Base-by-base conservation (phyloP, 2,329 filamentous ascomycete genomes). In the Colletotrichum gloeosporioides region DNA sequence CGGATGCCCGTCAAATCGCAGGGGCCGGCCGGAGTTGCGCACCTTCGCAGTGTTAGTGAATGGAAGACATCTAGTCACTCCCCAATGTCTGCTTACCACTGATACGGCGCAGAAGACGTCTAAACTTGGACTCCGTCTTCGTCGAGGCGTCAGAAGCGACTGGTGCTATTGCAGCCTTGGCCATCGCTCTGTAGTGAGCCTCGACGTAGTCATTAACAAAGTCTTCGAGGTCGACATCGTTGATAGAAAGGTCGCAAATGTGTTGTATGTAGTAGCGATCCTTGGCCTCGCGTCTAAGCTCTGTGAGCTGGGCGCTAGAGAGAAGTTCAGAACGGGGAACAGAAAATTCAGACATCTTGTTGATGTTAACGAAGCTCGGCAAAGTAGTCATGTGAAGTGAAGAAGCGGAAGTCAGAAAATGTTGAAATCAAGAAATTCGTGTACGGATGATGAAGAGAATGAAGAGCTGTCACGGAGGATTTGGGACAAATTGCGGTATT, bases 171-270 rank as follows among this genome's bases (percentile, higher is more conserved):
- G 44, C 44, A 32, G n/a, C 36, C 18, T 25, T 55, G 49, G 8
- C 18, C 61, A 61, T 18, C 10, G 53, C 59, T 53, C 16, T 27
- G 27, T 59, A 64, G 73, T 68, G 63, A n/a, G 66, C 22, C 36
- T 76, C 61, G 44, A 77, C 75, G 31, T 67, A 71, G 59, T 63
- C 72, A 25, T 71, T 9, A 36, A 77, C 39, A 34, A 69, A 69
- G 49, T 71, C 63, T 18, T 76, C 76, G 13, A 69, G 59, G 15
- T 36, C 44, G 27, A 69, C 49, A 7, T 49, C n/a, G n/a, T 44
- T 39, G 16, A 61, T 32, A n/a, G 10, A 27, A 39, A 64, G 31
- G 27, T 76, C 70, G n/a, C 72, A 55, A 4, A 55, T 25, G n/a
- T 65, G 65, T 16, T 13, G 39, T 4, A 69, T 27, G 8, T 65